Percentiles rank a stretch among this genome's conserved stretches.
These are phyloP conservation scores for Botryotinia convoluta DNA, from an alignment of 2,329 filamentous ascomycete species.

Conservation along the genomic window DNA sequence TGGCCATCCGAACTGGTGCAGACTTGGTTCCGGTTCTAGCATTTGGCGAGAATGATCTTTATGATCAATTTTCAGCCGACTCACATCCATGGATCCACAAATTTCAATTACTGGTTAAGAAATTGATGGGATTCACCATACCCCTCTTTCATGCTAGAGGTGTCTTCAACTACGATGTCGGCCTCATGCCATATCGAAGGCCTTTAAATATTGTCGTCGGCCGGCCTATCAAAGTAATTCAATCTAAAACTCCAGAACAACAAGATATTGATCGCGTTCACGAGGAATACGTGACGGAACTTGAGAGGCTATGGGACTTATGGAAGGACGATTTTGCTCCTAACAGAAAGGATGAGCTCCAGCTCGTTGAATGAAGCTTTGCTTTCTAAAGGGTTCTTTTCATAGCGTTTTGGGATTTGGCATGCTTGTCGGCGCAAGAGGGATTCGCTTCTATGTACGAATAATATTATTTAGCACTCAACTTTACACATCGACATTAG, in stretches of 20 bases:
- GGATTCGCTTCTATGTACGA: background rate
- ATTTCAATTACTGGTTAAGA: constrained; percentile 80
- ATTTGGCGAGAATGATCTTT: constrained; percentile 95
- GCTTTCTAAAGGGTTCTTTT: background rate
- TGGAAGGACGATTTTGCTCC: constrained; percentile 75
- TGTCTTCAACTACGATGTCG: constrained; percentile 97
- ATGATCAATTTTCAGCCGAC: constrained; percentile 80
- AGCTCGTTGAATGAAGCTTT: constrained; percentile 55
- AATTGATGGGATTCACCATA: constrained; percentile 85
- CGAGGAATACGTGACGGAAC: constrained; percentile 70
- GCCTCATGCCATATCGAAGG: constrained; percentile 87
- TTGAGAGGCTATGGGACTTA: constrained; percentile 69
- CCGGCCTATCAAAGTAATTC: constrained; percentile 68
- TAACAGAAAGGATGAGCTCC: constrained; percentile 61
- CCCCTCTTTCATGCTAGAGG: constrained; percentile 87
- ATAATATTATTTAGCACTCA: background rate
- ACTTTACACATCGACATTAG: background rate
- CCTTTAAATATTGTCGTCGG: constrained; percentile 90
- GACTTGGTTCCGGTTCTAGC: constrained; percentile 89
- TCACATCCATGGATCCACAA: constrained; percentile 77
- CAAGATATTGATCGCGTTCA: constrained; percentile 80
- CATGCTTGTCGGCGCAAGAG: background rate
- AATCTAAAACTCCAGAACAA: constrained; percentile 62
- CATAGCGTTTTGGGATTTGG: background rate
- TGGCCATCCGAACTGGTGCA: constrained; percentile 87